A percentile compares a stretch with the other conserved stretches of the same genome.
Conservation (phyloP, 805 yeast genomes). For the Nakazawaea anatomiae region DNA sequence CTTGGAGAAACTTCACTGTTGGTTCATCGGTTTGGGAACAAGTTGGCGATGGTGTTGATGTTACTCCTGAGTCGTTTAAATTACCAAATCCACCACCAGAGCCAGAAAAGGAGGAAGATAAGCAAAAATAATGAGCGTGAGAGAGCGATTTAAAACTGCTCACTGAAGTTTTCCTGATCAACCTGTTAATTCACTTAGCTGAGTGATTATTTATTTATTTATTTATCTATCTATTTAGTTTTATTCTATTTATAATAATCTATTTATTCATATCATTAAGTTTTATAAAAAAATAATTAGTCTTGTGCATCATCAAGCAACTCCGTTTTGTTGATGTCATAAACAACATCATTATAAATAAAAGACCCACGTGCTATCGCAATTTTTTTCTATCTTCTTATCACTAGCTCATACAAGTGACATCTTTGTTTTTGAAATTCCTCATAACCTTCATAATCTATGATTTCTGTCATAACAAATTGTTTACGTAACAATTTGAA, state of each 20-base stretch:
- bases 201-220: background rate
- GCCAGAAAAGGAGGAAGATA: constrained; percentile 41
- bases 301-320: too few species aligned
- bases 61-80: constrained; percentile 74
- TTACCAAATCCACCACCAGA: constrained; percentile 81
- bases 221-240: constrained; percentile 2
- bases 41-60: constrained; percentile 81
- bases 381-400: constrained; percentile 15
- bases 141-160: background rate
- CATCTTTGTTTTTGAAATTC: constrained; percentile 33
- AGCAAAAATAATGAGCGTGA: constrained; percentile 23
- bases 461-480: constrained; percentile 24
- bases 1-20: constrained; percentile 84
- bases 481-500: constrained; percentile 25
- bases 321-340: too few species aligned
- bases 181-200: background rate
- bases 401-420: constrained; percentile 32
- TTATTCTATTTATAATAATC: constrained; percentile 10
- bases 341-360: too few species aligned
- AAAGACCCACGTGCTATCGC: constrained; percentile 1
- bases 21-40: constrained; percentile 91
- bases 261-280: background rate
- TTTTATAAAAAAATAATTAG: background rate
- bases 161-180: background rate
- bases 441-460: constrained; percentile 27